These are phyloP conservation scores for Aspergillus brasiliensis DNA, from an alignment of 2,329 filamentous ascomycete genomes.

Conservation along the genomic window DNA sequence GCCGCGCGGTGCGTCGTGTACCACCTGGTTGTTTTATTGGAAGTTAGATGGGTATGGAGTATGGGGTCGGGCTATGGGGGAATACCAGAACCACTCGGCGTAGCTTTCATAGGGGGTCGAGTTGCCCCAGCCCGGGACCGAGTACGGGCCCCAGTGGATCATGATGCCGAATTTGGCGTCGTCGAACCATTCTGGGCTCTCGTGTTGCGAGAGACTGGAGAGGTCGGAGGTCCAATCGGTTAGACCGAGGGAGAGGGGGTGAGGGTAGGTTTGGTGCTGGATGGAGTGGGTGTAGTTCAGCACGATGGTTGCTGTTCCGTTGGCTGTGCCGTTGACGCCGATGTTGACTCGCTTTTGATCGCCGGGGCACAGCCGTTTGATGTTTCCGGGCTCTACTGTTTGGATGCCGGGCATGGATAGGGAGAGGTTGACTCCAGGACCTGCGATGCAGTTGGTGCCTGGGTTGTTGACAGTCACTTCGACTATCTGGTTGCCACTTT, in stretches of 20 bases:
- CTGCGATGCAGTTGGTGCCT: neutral
- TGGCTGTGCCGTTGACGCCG: neutral
- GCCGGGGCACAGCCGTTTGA: slow-evolving; percentile 3
- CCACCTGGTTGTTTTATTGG: slow-evolving; percentile 44
- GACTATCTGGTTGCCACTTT: slow-evolving; percentile 1
- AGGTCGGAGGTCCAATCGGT: neutral
- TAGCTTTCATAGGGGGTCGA: slow-evolving; percentile 40
- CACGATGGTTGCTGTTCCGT: neutral
- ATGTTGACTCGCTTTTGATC: slow-evolving; percentile 4
- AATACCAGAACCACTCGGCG: slow-evolving; percentile 38
- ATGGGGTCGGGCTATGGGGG: too few species aligned
- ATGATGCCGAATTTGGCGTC: slow-evolving; percentile 62
- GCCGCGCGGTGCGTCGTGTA: slow-evolving; percentile 50
- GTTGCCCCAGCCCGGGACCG: slow-evolving; percentile 60
- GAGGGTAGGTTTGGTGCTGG: neutral
- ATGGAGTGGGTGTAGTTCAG: neutral
- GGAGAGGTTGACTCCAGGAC: neutral
- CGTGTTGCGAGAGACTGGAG: neutral
- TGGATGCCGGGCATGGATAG: neutral
- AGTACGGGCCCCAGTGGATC: slow-evolving; percentile 61
- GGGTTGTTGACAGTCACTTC: slow-evolving; percentile 1
- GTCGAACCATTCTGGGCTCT: slow-evolving; percentile 47
- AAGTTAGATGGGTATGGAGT: neutral
- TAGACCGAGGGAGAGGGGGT: neutral
- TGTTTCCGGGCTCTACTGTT: neutral